Evolutionary conservation across 345 rosid genomes (phyloP), one percentile per base, ranked within the genome.

Genomic region (Eucalyptus guilfoylei): DNA sequence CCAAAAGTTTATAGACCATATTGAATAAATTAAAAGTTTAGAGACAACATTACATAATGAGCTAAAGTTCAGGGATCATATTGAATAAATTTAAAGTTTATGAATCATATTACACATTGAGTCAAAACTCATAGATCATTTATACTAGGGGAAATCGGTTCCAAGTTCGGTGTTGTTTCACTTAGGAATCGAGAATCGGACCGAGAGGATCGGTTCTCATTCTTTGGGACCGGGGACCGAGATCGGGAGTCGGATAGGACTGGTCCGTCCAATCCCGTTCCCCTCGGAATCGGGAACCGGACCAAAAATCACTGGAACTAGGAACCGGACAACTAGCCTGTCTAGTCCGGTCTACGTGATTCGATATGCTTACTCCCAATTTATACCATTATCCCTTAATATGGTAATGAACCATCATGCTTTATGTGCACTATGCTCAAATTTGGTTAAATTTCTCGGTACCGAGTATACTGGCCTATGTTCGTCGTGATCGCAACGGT

Each of bases 191-290:
- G 5, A 52, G 5, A 52, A 52, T 52, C 0, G 24, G 24, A 52
- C 58, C 2, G 0, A 0, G 5, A 8, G 1, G 24, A 52, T 52
- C 0, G 5, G 0, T 52, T 52, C 11, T 0, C 58, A 52, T 52
- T 19, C 58, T 52, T 52, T 52, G 24, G 10, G 52, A 49, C 3
- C 1, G 1, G 1, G 52, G 24, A 52, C 5, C 5, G 0, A 0
- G 55, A 52, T 52, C 0, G 0, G 1, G 58, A 52, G 0, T 52
- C 0, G 4, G 1, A 52, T 0, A 0, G 10, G 24, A 52, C 5
- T 19, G 4, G 55, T 19, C 2, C 0, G 1, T 52, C 0, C 0
- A 1, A 1, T 52, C 24, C 55, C 0, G 1, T 7, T 52, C 55
- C 4, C 24, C 52, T 0, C 0, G 2, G 2, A 19, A 19, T 52